These are phyloP conservation scores for Nicotiana rustica DNA, from an alignment of 305 asterid genomes.

Conservation along the genomic window DNA sequence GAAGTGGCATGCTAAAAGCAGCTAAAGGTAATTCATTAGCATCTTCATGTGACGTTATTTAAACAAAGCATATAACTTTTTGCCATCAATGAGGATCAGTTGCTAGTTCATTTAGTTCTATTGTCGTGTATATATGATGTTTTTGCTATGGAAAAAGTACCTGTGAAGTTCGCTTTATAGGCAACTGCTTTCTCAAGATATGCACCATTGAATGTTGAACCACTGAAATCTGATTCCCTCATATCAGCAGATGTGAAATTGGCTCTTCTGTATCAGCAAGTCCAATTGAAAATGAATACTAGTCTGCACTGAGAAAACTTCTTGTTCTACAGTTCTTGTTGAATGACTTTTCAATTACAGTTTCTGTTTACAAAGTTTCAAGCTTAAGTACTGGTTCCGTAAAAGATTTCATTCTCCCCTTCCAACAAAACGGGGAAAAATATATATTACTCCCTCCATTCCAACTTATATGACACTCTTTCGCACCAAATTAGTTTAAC, in stretches of 20 bases:
- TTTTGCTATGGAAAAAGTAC: conserved; percentile 42
- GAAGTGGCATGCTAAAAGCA: not conserved
- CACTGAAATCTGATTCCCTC: conserved; percentile 97
- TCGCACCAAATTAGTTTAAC: too few relatives aligned
- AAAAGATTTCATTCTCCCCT: not conserved
- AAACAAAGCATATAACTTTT: not conserved
- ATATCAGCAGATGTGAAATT: conserved; percentile 96
- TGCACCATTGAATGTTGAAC: conserved; percentile 92
- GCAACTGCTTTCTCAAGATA: conserved; percentile 98
- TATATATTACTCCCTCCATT: not conserved
- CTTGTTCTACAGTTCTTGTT: conserved; percentile 22
- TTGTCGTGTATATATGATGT: not conserved
- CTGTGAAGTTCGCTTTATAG: conserved; percentile 83
- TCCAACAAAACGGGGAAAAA: not conserved
- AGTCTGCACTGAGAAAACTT: conserved; percentile 10
- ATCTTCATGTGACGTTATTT: not conserved
- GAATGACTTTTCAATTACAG: conserved; percentile 17
- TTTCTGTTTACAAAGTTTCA: not conserved
- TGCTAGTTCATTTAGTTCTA: not conserved
- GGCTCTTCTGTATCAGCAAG: conserved; percentile 82
- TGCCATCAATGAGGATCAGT: not conserved
- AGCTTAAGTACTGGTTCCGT: not conserved
- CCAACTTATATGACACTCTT: not conserved
- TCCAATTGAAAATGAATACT: conserved; percentile 38
- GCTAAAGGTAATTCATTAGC: conserved; percentile 1